phyloP scores from a whole-genome alignment of 495 filamentous ascomycete species.

The Parachaetomium inaequale region DNA sequence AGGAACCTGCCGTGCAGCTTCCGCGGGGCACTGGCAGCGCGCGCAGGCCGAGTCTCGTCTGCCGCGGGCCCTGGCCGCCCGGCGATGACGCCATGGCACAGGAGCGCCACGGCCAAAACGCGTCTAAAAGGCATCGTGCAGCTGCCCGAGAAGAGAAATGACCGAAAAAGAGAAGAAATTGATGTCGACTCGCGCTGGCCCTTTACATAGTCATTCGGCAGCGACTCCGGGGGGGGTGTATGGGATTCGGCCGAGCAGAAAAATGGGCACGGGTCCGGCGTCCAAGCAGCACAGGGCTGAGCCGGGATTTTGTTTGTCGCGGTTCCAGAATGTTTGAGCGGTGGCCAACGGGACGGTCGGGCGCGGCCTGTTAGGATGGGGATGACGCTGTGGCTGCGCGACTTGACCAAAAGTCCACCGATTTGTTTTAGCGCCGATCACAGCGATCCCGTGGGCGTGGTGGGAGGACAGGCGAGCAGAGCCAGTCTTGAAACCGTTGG shows the following conservation, averaged over 20 bases:
- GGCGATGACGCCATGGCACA: slow-evolving; percentile 39
- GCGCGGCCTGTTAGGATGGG: slow-evolving; percentile 8
- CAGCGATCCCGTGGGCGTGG: neutral
- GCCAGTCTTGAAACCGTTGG: neutral
- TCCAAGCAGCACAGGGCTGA: neutral
- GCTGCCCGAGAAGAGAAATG: slow-evolving; percentile 2
- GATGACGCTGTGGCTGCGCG: slow-evolving; percentile 15
- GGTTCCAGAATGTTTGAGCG: slow-evolving; percentile 12
- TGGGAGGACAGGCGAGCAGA: neutral
- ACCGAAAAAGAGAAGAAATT: neutral
- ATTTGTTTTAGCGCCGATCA: neutral
- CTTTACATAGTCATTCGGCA: slow-evolving; percentile 17
- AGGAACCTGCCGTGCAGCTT: slow-evolving; percentile 78
- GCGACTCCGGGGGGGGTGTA: too few relatives aligned
- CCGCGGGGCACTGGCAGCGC: slow-evolving; percentile 35
- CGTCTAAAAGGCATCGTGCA: slow-evolving; percentile 23
- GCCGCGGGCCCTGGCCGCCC: slow-evolving; percentile 20
- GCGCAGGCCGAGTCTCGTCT: slow-evolving; percentile 1
- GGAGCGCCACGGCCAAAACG: slow-evolving; percentile 27
- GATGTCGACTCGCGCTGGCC: slow-evolving; percentile 2
- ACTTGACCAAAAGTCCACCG: neutral
- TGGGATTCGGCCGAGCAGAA: neutral
- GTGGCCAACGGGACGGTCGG: slow-evolving; percentile 19
- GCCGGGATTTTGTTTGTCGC: slow-evolving; percentile 18
- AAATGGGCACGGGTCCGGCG: slow-evolving; percentile 12